These are phyloP conservation scores for Coniferiporia weirii DNA, from an alignment of 1,284 basidiomycete species.

Conservation along the genomic window DNA sequence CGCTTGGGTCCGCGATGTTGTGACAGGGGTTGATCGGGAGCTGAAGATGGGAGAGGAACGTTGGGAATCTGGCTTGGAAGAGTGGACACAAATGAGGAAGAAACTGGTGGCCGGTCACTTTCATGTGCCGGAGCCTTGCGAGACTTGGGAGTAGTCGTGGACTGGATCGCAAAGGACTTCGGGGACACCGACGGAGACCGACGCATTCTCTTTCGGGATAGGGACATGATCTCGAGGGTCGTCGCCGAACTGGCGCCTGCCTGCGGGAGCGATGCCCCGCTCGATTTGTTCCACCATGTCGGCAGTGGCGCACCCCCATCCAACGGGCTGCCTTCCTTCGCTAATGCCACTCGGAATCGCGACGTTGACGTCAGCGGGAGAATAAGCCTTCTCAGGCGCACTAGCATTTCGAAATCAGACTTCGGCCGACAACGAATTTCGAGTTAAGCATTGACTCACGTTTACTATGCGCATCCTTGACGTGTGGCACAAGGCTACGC, in stretches of 20 bases:
- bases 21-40: too few relatives aligned
- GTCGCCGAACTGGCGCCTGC: background rate
- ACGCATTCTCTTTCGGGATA: background rate
- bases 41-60: too few relatives aligned
- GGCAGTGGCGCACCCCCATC: background rate
- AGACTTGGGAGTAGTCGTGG: background rate
- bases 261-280: background rate
- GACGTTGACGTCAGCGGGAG: constrained; percentile 15
- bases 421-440: too few relatives aligned
- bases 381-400: constrained; percentile 13
- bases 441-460: background rate
- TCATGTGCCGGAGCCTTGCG: too few relatives aligned
- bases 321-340: background rate
- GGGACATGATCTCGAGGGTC: background rate
- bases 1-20: too few relatives aligned
- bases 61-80: too few relatives aligned
- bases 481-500: constrained; percentile 8
- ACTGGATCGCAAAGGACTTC: background rate
- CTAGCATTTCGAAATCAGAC: background rate
- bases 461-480: constrained; percentile 5
- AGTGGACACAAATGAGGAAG: too few relatives aligned
- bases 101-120: too few relatives aligned
- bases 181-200: background rate
- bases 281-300: background rate
- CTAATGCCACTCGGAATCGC: constrained; percentile 7